phyloP scores from a whole-genome alignment of 1,139 yeast species.

The Scheffersomyces insectosa region DNA sequence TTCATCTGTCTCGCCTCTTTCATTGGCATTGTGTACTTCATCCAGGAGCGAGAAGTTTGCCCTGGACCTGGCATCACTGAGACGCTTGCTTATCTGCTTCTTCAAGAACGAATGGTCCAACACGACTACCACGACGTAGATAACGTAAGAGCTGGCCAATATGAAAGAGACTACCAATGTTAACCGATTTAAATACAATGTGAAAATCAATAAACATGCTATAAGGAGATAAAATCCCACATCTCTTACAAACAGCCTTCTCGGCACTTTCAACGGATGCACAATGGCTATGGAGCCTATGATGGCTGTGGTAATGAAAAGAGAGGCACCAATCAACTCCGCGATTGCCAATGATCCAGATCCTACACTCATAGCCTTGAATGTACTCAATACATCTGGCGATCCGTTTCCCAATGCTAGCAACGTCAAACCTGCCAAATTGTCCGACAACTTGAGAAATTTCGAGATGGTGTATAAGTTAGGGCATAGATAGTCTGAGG shows the following conservation, averaged over 20 bases:
- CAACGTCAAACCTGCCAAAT: conserved; percentile 82
- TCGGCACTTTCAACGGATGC: conserved; percentile 63
- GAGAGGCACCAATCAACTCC: conserved; percentile 83
- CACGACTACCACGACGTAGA: conserved; percentile 52
- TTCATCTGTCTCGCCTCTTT: conserved; percentile 3
- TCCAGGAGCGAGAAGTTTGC: conserved; percentile 16
- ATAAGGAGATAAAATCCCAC: conserved; percentile 51
- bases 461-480: conserved; percentile 65
- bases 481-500: conserved; percentile 76
- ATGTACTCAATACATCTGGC: conserved; percentile 86
- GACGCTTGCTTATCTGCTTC: conserved; percentile 16
- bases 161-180: conserved; percentile 45
- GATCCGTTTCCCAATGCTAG: conserved; percentile 91
- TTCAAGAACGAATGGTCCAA: conserved; percentile 29
- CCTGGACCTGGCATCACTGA: conserved; percentile 33
- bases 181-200: conserved; percentile 48
- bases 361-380: conserved; percentile 69
- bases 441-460: conserved; percentile 64
- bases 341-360: conserved; percentile 81
- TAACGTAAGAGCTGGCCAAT: conserved; percentile 50
- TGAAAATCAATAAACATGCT: conserved; percentile 37
- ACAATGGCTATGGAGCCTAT: conserved; percentile 73
- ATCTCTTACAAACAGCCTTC: conserved; percentile 55
- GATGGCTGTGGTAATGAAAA: conserved; percentile 73
- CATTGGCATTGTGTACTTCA: conserved; percentile 8